A percentile compares a stretch with the other conserved stretches of the same genome.
Conservation (phyloP, 2,329 filamentous ascomycete species). For the Fusarium sp. region DNA sequence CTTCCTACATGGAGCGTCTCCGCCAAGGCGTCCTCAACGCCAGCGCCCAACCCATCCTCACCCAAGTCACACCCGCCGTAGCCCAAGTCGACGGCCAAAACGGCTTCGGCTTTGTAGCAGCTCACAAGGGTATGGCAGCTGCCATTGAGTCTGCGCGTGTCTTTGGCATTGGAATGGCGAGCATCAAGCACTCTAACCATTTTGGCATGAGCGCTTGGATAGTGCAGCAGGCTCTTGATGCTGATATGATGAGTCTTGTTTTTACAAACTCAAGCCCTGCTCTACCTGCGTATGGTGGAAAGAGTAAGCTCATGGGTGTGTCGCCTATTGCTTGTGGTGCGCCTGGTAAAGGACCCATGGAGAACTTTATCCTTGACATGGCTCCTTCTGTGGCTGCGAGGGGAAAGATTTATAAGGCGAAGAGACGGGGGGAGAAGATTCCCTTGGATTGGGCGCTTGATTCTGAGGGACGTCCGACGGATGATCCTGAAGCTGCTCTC, state of each 20-base stretch:
- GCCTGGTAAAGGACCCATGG: conserved; percentile 66
- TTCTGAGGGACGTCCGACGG: conserved; percentile 73
- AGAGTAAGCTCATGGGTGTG: conserved; percentile 76
- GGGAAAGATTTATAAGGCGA: conserved; percentile 79
- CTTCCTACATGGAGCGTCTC: conserved; percentile 80
- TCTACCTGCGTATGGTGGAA: conserved; percentile 76
- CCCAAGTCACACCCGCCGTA: conserved; percentile 75
- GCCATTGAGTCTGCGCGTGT: conserved; percentile 73
- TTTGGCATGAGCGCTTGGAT: conserved; percentile 88
- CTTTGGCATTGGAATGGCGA: conserved; percentile 80
- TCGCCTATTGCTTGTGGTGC: conserved; percentile 82
- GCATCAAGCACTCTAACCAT: conserved; percentile 81
- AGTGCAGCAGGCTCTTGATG: conserved; percentile 80
- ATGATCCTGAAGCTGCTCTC: conserved; percentile 77
- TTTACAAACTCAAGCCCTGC: conserved; percentile 80
- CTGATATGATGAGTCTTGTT: conserved; percentile 75
- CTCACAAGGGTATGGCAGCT: conserved; percentile 71
- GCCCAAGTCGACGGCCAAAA: conserved; percentile 76
- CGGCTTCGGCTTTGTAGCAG: conserved; percentile 80
- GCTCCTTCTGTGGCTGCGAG: conserved; percentile 75
- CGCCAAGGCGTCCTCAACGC: conserved; percentile 75
- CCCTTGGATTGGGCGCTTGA: conserved; percentile 81
- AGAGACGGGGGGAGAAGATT: conserved; percentile 75
- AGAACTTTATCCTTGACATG: conserved; percentile 78
- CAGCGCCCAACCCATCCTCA: conserved; percentile 66